A percentile compares a stretch with the other conserved stretches of the same genome.
These are phyloP conservation scores for Tephrocybe sp. DNA, from an alignment of 768 basidiomycete genomes.

Conservation along the genomic window DNA sequence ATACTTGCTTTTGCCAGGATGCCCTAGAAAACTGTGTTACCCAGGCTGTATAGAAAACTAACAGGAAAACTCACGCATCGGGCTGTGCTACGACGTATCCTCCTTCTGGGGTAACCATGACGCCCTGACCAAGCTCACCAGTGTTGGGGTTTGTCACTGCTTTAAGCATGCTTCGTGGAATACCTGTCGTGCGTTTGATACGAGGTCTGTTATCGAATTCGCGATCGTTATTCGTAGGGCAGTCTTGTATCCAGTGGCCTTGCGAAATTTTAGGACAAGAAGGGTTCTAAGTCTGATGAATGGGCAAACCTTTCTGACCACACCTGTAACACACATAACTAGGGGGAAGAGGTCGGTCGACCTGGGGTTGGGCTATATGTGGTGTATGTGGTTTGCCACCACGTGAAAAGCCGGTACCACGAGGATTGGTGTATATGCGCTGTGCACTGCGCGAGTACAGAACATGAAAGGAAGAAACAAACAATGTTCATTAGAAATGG, in stretches of 20 bases:
- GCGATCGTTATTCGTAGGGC: constrained; percentile 95
- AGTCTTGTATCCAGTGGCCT: constrained; percentile 99
- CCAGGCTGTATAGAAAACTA: background rate
- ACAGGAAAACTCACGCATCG: constrained; percentile 71
- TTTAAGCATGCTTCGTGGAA: constrained; percentile 96
- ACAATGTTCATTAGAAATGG: constrained; percentile 69
- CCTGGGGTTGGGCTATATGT: constrained; percentile 48
- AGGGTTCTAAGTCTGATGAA: background rate
- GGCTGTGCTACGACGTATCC: constrained; percentile 97
- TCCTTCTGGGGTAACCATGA: constrained; percentile 99
- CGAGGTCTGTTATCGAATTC: constrained; percentile 93
- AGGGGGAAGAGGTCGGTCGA: constrained; percentile 81
- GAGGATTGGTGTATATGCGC: constrained; percentile 64
- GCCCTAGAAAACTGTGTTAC: constrained; percentile 47
- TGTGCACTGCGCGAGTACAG: constrained; percentile 53
- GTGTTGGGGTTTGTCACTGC: constrained; percentile 85
- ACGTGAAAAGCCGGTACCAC: constrained; percentile 63
- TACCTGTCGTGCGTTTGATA: constrained; percentile 97
- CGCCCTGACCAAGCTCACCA: constrained; percentile 74
- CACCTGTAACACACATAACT: constrained; percentile 99
- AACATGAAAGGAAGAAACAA: constrained; percentile 32
- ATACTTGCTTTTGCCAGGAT: constrained; percentile 93
- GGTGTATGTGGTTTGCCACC: constrained; percentile 59
- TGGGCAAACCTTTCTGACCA: constrained; percentile 85
- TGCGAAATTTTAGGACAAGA: constrained; percentile 15